Evolutionary conservation across 306 rosid species (phyloP).

Genomic region (Dicorynia guianensis): DNA sequence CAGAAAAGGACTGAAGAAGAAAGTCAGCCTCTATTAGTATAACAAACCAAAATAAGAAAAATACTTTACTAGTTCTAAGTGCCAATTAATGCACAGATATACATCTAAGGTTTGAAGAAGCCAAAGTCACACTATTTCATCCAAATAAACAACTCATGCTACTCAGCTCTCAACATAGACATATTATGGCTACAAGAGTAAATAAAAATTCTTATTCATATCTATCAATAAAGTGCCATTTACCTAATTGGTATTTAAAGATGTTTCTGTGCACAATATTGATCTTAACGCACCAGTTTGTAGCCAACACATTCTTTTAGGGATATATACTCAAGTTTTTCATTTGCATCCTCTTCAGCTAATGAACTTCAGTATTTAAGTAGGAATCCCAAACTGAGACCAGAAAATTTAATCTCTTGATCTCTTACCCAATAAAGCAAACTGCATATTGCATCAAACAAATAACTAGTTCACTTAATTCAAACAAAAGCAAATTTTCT

Average conservation of each 20-base stretch:
- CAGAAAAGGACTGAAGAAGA: conserved; percentile 5
- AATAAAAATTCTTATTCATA: neutral
- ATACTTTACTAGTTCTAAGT: neutral
- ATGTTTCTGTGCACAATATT: neutral
- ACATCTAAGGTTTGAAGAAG: neutral
- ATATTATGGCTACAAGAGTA: neutral
- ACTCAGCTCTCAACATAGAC: neutral
- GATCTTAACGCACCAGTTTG: neutral
- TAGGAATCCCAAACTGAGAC: neutral
- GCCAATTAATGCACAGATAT: neutral
- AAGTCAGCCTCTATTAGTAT: neutral
- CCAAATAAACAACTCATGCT: neutral
- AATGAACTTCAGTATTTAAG: conserved; percentile 18
- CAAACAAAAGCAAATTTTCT: neutral
- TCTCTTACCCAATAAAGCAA: conserved; percentile 6
- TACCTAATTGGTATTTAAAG: neutral
- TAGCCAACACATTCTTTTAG: neutral
- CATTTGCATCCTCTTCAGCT: neutral
- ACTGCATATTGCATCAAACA: neutral
- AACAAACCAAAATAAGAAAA: neutral
- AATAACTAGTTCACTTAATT: conserved; percentile 3
- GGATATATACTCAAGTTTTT: conserved; percentile 4
- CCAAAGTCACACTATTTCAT: neutral
- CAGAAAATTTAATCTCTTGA: neutral
- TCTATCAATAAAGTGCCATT: neutral